A percentile compares a stretch with the other conserved stretches of the same genome.
Conservation (phyloP, 2,329 filamentous ascomycete genomes). For the Rhexocercosporidium sp. region DNA sequence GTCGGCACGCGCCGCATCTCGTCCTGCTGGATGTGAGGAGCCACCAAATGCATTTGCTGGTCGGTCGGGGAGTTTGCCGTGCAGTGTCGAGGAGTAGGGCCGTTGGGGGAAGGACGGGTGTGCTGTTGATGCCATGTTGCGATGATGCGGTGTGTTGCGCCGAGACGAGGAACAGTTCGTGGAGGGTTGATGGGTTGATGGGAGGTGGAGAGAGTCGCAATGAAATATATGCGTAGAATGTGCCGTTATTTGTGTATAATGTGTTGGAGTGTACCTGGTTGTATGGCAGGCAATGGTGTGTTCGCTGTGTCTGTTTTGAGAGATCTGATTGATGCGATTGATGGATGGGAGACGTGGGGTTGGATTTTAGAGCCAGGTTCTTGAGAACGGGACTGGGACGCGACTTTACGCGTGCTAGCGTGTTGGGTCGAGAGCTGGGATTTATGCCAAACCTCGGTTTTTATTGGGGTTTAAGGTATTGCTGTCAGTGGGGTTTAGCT, state of each 20-base stretch:
- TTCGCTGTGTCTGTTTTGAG: constrained; percentile 9
- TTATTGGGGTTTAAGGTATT: too few species aligned
- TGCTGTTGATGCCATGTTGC: constrained; percentile 50
- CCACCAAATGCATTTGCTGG: constrained; percentile 44
- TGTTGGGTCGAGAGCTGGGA: not conserved
- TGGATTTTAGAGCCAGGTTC: not conserved
- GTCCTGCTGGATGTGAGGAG: constrained; percentile 46
- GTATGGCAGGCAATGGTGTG: not conserved
- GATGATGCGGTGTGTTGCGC: not conserved
- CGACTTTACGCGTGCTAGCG: constrained; percentile 10
- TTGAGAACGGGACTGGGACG: not conserved
- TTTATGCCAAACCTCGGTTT: not conserved
- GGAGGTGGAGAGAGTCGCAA: not conserved
- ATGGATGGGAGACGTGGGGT: not conserved
- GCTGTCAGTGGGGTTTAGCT: too few species aligned
- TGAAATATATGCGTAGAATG: not conserved
- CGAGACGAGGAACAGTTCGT: not conserved
- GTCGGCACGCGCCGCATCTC: constrained; percentile 46
- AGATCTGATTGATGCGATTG: constrained; percentile 16
- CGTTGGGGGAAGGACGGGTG: constrained; percentile 57
- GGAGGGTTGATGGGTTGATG: not conserved
- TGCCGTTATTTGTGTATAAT: not conserved
- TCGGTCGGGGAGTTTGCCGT: constrained; percentile 58
- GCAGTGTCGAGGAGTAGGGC: constrained; percentile 45
- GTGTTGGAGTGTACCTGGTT: not conserved